Evolutionary conservation across 805 yeast genomes (phyloP), one percentile per base, ranked within the genome.

Genomic region (Blastobotrys americana): DNA sequence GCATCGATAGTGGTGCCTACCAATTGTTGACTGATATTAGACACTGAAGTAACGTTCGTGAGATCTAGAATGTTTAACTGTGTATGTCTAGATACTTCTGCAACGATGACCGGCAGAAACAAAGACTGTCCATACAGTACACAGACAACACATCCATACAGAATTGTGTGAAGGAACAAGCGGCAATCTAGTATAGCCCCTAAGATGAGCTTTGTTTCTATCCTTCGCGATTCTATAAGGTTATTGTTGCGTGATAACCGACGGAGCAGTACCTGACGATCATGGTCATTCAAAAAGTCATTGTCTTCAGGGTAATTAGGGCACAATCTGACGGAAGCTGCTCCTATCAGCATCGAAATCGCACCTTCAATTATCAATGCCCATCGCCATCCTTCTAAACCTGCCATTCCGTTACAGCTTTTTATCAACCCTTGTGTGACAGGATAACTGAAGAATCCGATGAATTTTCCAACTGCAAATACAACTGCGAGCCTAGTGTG

Each of bases 341-440:
- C 23, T 10, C 27, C 66, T 42, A 63, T 60, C 4, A 59, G 62
- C 39, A 70, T 50, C 6, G 75, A 68, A 19, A 68, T 50, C 4
- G 62, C 45, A 3, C 76, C 73, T 50, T 71, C 74, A 36, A 71
- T 56, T 39, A 71, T 55, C 49, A 64, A 71, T 48, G 70, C 60
- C 66, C 71, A 70, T 43, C 69, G 52, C 70, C 71, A 67, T 13
- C 59, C 59, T 4, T 45, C 44, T 3, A 47, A 44, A 2, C 68
- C 67, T 9, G 52, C 64, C 37, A 63, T 60, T 45, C 64, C 59
- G 48, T 74, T 69, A 57, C 80, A 68, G 41, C 76, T 79, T 46
- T 72, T 64, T 15, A 42, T 21, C 25, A 68, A 59, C 9, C 60
- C 70, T 47, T 51, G 61, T 6, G 71, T 70, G 22, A 67, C 38